phyloP scores from a whole-genome alignment of 768 basidiomycete species.

The Panaeolus papilionaceus region DNA sequence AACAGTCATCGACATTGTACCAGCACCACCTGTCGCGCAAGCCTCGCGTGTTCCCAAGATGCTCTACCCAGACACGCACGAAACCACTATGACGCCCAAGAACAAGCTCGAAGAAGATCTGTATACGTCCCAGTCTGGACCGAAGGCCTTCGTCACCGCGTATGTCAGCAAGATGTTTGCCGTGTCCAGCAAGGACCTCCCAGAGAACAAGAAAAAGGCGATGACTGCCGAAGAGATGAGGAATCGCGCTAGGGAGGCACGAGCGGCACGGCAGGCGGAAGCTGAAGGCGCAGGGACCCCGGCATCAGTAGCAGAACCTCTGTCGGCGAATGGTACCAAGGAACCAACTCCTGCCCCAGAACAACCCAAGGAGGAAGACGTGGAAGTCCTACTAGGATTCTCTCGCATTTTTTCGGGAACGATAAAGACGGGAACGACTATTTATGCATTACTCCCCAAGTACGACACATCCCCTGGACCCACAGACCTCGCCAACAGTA shows the following conservation, averaged over 20 bases:
- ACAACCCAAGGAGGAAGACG: constrained; percentile 36
- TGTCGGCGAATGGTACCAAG: constrained; percentile 22
- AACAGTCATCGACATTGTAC: constrained; percentile 91
- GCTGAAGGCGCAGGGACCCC: constrained; percentile 23
- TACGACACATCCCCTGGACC: constrained; percentile 71
- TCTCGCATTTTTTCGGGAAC: constrained; percentile 93
- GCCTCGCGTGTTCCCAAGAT: constrained; percentile 87
- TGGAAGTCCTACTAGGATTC: constrained; percentile 88
- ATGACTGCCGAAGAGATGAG: constrained; percentile 88
- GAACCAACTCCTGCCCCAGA: constrained; percentile 25
- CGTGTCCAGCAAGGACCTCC: constrained; percentile 78
- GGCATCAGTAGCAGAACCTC: constrained; percentile 18
- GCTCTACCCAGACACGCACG: constrained; percentile 82
- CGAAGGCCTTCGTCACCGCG: constrained; percentile 71
- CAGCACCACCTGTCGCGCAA: constrained; percentile 85
- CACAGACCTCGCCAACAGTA: constrained; percentile 69
- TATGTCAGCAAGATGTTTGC: constrained; percentile 99
- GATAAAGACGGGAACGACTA: constrained; percentile 62
- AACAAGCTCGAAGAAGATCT: constrained; percentile 87
- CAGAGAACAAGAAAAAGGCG: constrained; percentile 81
- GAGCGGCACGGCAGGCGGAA: constrained; percentile 40
- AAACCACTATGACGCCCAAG: constrained; percentile 62
- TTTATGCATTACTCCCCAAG: constrained; percentile 88
- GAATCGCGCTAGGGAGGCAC: constrained; percentile 60
- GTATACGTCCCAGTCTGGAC: constrained; percentile 67